Conservation (phyloP, 108 stramenopile species). For the Nannochloropsis salina region DNA sequence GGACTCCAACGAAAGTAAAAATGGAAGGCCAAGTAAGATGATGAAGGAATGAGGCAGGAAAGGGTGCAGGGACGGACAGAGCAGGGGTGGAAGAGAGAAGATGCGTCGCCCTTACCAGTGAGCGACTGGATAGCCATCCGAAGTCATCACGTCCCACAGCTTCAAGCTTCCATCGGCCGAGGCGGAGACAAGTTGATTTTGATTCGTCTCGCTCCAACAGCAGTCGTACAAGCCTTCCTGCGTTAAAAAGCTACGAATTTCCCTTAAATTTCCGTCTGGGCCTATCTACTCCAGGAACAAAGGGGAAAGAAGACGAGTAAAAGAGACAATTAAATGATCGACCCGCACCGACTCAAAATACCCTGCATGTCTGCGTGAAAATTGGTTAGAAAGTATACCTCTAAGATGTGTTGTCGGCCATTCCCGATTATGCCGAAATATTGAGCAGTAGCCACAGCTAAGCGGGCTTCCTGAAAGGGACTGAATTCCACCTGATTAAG, state of each 20-base stretch:
- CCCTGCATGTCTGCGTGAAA: not conserved
- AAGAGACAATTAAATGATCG: not conserved
- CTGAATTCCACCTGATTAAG: constrained; percentile 47
- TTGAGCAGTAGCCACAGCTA: constrained; percentile 52
- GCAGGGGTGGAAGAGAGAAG: not conserved
- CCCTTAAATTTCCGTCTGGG: not conserved
- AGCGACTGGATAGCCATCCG: constrained; percentile 47
- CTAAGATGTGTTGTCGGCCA: constrained; percentile 43
- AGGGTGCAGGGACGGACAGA: not conserved
- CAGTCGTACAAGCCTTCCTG: constrained; percentile 52
- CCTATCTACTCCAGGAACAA: not conserved
- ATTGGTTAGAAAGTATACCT: not conserved
- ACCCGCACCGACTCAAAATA: not conserved
- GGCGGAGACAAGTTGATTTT: constrained; percentile 48
- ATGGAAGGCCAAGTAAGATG: not conserved
- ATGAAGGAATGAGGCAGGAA: not conserved
- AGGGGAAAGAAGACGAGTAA: not conserved
- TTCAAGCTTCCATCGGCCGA: constrained; percentile 44
- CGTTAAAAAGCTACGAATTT: constrained; percentile 52
- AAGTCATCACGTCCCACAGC: constrained; percentile 45
- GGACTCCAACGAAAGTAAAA: too few relatives aligned
- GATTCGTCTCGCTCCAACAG: constrained; percentile 50
- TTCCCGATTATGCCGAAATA: constrained; percentile 55
- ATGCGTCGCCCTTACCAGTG: constrained; percentile 48
- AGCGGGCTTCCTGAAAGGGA: constrained; percentile 44